phyloP scores from a whole-genome alignment of 2,329 filamentous ascomycete species.

The Alternaria tenuissima region DNA sequence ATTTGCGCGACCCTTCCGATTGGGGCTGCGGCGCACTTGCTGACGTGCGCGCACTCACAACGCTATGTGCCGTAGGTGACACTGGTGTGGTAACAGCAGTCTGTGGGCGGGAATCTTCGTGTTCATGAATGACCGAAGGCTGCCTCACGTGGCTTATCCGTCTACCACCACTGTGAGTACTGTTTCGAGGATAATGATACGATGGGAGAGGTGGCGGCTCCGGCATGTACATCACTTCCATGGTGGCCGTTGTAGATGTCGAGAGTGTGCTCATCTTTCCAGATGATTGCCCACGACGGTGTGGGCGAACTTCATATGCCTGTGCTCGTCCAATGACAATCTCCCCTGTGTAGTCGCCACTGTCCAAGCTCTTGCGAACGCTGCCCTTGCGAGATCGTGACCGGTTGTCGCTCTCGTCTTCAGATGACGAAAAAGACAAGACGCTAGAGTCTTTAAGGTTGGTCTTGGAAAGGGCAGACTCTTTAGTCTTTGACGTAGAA shows the following conservation, averaged over 20 bases:
- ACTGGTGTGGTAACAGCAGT: conserved; percentile 33
- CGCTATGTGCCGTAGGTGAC: conserved; percentile 40
- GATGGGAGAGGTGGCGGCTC: conserved; percentile 31
- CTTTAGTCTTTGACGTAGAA: conserved; percentile 43
- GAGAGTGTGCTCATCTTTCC: conserved; percentile 45
- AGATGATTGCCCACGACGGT: conserved; percentile 35
- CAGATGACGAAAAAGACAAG: conserved; percentile 52
- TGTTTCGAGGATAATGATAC: conserved; percentile 26
- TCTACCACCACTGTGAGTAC: conserved; percentile 32
- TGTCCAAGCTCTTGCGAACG: conserved; percentile 48
- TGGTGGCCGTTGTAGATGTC: conserved; percentile 48
- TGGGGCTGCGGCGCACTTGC: conserved; percentile 46
- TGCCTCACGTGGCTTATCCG: conserved; percentile 46
- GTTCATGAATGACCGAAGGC: conserved; percentile 50
- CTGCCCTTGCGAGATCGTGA: conserved; percentile 19
- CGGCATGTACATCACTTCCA: conserved; percentile 52
- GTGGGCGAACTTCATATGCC: conserved; percentile 45
- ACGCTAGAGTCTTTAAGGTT: conserved; percentile 52
- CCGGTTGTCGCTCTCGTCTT: conserved; percentile 43
- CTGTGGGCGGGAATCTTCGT: conserved; percentile 41
- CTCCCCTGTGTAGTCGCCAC: conserved; percentile 43
- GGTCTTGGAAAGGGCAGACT: conserved; percentile 40
- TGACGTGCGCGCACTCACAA: conserved; percentile 43
- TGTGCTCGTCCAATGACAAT: conserved; percentile 50
- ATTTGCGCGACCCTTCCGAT: conserved; percentile 41